Base-by-base conservation (phyloP, 805 yeast species). In the Ogataea pignaliae region DNA sequence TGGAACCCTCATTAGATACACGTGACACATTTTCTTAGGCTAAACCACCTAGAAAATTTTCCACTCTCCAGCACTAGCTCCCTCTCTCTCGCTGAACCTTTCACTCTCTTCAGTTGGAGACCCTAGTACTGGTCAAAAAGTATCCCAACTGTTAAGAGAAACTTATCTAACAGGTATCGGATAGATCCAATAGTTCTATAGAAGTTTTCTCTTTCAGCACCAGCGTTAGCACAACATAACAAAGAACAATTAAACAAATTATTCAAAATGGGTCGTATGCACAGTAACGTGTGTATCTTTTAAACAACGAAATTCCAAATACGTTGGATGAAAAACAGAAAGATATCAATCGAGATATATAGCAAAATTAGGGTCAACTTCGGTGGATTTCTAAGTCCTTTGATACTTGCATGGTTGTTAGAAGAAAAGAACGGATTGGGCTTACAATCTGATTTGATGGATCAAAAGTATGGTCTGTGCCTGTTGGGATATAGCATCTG, bases 201-300 rank as follows among this genome's bases (percentile, higher is more conserved):
- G 26, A 21, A 21, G 26, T 5, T 28, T 34, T 41, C 15, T n/a
- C 14, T 35, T 5, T 33, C 17, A 14, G 10, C 13, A 36, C 30
- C 38, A 39, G 39, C 36, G 29, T 30, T 34, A 37, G 13, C 41
- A 33, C 38, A 41, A 37, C 31, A 38, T 41, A 32, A 42, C 42
- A 32, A 42, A 40, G 16, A 55, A 67, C 60, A 64, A 69, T 71
- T 64, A 72, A 71, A 67, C 31, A 39, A 45, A 33, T 39, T 18
- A 43, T 44, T 75, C 82, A 86, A 79, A 73, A 91, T 91, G 99
- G 99, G 96, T 90, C 96, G 99, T 81, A 83, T 91, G 90, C 98
- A 91, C 88, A 86, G 96, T 78, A 78, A 86, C 74, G 95, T 86
- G 85, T 80, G 95, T 85, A 73, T 45, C 46, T 34, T 48, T 47